Percentiles rank a stretch among this genome's conserved stretches.
Conservation (phyloP, 2,329 filamentous ascomycete species). For the Fusarium sp. region DNA sequence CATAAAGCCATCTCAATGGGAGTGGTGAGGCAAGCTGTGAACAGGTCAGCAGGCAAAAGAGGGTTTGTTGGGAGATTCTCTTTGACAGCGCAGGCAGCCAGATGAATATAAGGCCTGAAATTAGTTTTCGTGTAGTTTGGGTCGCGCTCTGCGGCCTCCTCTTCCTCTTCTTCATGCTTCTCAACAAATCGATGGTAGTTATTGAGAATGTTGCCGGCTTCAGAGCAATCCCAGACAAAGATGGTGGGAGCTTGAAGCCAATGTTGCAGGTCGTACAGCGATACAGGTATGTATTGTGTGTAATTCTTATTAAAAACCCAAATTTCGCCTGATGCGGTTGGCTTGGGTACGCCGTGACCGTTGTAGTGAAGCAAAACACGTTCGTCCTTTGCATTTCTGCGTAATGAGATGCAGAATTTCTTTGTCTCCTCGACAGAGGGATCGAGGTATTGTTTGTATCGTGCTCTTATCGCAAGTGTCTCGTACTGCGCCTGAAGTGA, state of each 20-base stretch:
- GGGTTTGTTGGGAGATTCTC: slow-evolving; percentile 97
- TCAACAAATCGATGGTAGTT: slow-evolving; percentile 96
- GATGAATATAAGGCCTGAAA: slow-evolving; percentile 78
- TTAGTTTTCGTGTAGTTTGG: slow-evolving; percentile 83
- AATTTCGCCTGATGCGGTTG: slow-evolving; percentile 93
- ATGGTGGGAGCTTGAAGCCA: slow-evolving; percentile 96
- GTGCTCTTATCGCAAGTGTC: slow-evolving; percentile 90
- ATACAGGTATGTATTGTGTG: slow-evolving; percentile 98
- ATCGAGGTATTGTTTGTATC: slow-evolving; percentile 96
- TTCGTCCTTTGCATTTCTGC: slow-evolving; percentile 94
- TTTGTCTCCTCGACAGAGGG: slow-evolving; percentile 97
- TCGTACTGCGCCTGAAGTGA: slow-evolving; percentile 97
- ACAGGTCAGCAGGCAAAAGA: slow-evolving; percentile 90
- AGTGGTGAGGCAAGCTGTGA: slow-evolving; percentile 94
- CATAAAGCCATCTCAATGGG: slow-evolving; percentile 97
- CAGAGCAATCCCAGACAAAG: slow-evolving; percentile 97
- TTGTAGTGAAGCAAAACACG: slow-evolving; percentile 98
- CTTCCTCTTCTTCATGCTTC: slow-evolving; percentile 91
- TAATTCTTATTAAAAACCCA: slow-evolving; percentile 99
- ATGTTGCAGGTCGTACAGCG: slow-evolving; percentile 90
- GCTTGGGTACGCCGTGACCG: slow-evolving; percentile 94
- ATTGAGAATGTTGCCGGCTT: slow-evolving; percentile 92
- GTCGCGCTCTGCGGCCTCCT: slow-evolving; percentile 78
- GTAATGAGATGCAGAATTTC: slow-evolving; percentile 90
- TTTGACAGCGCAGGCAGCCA: slow-evolving; percentile 89